Evolutionary conservation across 805 yeast species (phyloP).

Genomic region (Wickerhamomyces chambardii): DNA sequence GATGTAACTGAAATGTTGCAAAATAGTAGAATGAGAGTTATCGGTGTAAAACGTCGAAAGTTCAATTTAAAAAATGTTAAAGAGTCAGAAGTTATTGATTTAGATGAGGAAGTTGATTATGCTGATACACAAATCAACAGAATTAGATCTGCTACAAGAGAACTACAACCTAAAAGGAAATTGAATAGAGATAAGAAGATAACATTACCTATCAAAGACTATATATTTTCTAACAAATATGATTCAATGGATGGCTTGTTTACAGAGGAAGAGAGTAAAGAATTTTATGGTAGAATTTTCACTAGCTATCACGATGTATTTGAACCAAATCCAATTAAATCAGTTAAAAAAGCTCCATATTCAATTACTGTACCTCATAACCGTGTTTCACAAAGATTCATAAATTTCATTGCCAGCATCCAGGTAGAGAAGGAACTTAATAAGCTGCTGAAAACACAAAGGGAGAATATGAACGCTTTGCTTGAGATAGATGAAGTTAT

Average conservation of each 20-base stretch:
- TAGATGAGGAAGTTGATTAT: constrained; percentile 3
- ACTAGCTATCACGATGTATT: background rate
- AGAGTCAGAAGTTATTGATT: constrained; percentile 10
- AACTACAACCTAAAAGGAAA: background rate
- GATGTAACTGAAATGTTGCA: background rate
- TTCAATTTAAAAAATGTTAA: constrained; percentile 5
- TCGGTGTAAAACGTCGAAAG: constrained; percentile 1
- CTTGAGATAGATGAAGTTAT: background rate
- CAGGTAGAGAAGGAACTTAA: background rate
- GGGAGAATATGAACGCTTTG: background rate
- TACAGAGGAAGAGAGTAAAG: constrained; percentile 5
- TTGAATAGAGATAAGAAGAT: background rate
- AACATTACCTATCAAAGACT: constrained; percentile 3
- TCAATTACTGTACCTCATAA: background rate
- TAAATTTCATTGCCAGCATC: background rate
- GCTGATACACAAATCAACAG: background rate
- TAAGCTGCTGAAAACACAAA: background rate
- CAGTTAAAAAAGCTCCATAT: background rate
- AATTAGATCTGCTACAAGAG: background rate
- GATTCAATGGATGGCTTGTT: constrained; percentile 11
- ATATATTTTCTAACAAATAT: constrained; percentile 2
- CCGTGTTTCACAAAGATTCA: background rate
- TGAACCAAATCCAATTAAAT: background rate
- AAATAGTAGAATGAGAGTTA: background rate
- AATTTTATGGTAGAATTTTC: constrained; percentile 10